Percentiles rank a stretch among this genome's conserved stretches.
Conservation (phyloP, 768 basidiomycete species). For the Lentinula boryana region DNA sequence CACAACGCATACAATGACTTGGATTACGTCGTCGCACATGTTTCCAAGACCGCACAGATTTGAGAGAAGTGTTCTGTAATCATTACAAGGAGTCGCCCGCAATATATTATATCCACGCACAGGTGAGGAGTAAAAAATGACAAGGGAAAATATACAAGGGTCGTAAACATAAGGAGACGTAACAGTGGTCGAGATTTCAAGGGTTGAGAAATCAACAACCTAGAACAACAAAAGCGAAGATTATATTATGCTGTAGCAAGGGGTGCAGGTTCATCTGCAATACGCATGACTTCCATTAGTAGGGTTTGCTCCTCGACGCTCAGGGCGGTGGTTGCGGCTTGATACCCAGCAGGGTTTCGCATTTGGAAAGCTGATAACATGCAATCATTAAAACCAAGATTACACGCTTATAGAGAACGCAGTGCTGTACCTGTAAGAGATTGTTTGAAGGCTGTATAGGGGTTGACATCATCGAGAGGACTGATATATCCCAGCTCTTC, state of each 20-base stretch:
- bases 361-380: slow-evolving; percentile 59
- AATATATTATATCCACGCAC: neutral
- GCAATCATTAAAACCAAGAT: slow-evolving; percentile 5
- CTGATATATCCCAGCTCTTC: slow-evolving; percentile 87
- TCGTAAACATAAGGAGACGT: neutral
- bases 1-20: too few species aligned
- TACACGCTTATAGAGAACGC: neutral
- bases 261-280: slow-evolving; percentile 45
- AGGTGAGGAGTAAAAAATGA: neutral
- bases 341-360: slow-evolving; percentile 63
- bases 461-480: slow-evolving; percentile 73
- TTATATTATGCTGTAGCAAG: slow-evolving; percentile 4
- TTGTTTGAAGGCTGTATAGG: slow-evolving; percentile 72
- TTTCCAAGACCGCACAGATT: too few species aligned
- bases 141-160: neutral
- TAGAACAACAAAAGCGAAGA: neutral
- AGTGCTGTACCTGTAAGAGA: slow-evolving; percentile 61
- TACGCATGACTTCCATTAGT: slow-evolving; percentile 81
- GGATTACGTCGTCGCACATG: too few species aligned
- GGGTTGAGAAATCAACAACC: neutral
- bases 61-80: neutral
- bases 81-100: neutral
- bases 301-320: slow-evolving; percentile 71
- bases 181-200: neutral
- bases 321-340: slow-evolving; percentile 66